A percentile compares a stretch with the other conserved stretches of the same genome.
Evolutionary conservation across 345 rosid genomes (phyloP).

Genomic region (Acer yangbiense): DNA sequence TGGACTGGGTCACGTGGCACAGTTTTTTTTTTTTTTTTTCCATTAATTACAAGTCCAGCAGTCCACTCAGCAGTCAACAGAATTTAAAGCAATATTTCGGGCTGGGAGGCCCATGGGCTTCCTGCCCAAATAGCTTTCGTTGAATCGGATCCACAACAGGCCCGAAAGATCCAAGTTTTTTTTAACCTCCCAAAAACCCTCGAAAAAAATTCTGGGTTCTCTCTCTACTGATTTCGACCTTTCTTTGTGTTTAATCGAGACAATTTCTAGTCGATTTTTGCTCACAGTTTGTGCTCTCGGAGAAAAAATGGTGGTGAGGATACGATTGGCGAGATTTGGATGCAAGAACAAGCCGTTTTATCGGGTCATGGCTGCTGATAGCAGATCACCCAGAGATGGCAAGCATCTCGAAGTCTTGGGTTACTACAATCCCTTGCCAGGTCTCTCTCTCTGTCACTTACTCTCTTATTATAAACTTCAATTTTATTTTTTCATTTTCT

Average conservation of each 20-base stretch:
- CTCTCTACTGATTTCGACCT: not conserved
- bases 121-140: not conserved
- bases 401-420: constrained; percentile 84
- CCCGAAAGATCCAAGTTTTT: not conserved
- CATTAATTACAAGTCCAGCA: not conserved
- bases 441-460: constrained; percentile 24
- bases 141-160: not conserved
- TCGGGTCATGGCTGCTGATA: constrained; percentile 78
- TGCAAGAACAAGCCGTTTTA: constrained; percentile 76
- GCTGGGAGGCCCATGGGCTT: not conserved
- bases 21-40: not conserved
- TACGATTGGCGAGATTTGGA: constrained; percentile 73
- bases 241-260: not conserved
- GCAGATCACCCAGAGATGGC: constrained; percentile 84
- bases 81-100: too few relatives aligned
- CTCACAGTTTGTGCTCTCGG: not conserved
- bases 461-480: not conserved
- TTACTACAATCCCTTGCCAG: constrained; percentile 81
- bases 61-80: too few relatives aligned
- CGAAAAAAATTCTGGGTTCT: not conserved
- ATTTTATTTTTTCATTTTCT: not conserved
- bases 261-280: not conserved
- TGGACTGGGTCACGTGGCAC: constrained; percentile 7
- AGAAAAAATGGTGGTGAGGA: constrained; percentile 65
- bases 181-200: not conserved